Percentiles rank a stretch among this genome's conserved stretches.
phyloP scores from a whole-genome alignment of 306 rosid species.

The Pachyrhizus erosus region DNA sequence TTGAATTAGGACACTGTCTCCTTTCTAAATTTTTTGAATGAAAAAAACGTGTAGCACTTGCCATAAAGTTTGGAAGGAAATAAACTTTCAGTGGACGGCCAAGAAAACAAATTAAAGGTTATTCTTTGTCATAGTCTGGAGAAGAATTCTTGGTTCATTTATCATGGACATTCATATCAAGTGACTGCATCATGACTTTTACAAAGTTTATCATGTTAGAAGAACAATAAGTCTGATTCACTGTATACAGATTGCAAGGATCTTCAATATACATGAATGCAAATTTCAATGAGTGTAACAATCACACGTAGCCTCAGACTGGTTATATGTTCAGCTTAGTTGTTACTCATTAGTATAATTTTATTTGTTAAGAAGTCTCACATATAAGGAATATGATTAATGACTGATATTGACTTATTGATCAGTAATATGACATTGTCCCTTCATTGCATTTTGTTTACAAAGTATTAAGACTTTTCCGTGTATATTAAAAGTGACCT shows the following conservation, averaged over 20 bases:
- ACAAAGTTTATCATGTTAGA: background rate
- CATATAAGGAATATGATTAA: background rate
- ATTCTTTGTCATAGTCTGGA: constrained; percentile 3
- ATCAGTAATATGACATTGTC: background rate
- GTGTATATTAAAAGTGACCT: background rate
- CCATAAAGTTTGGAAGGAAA: background rate
- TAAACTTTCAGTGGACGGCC: background rate
- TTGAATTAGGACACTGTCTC: too few relatives aligned
- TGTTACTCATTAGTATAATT: background rate
- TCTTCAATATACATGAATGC: background rate
- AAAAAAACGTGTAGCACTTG: background rate
- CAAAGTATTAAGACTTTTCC: background rate
- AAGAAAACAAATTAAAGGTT: background rate
- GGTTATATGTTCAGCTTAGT: background rate
- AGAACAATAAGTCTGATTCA: background rate
- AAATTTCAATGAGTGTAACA: background rate
- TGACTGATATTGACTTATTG: background rate
- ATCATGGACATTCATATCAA: background rate
- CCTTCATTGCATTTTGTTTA: background rate
- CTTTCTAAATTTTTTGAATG: too few relatives aligned
- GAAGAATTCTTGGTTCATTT: background rate
- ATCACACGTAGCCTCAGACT: background rate
- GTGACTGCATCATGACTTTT: background rate
- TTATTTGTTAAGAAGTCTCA: background rate
- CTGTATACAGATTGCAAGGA: background rate